Percentiles rank a stretch among this genome's conserved stretches.
Evolutionary conservation across 768 basidiomycete genomes (phyloP).

Genomic region (Austroboletus festivus): DNA sequence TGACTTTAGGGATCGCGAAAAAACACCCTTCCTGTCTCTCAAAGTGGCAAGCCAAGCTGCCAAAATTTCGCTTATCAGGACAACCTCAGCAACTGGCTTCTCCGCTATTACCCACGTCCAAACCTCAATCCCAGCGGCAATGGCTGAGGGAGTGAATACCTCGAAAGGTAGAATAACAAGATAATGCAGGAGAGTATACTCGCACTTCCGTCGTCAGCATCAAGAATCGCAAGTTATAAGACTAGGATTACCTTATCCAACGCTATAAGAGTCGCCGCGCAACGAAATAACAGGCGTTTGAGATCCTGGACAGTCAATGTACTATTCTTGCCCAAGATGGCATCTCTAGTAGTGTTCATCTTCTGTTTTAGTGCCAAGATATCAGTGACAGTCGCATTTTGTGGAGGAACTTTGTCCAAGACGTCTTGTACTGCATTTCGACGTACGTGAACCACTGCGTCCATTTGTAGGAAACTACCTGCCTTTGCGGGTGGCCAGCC

Average conservation of each 20-base stretch:
- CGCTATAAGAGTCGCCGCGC: constrained; percentile 77
- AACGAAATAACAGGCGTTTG: constrained; percentile 81
- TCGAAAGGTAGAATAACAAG: constrained; percentile 87
- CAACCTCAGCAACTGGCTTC: constrained; percentile 76
- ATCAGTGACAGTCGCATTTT: constrained; percentile 56
- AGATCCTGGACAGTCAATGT: constrained; percentile 78
- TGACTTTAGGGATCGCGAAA: constrained; percentile 78
- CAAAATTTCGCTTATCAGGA: constrained; percentile 80
- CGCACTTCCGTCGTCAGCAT: constrained; percentile 53
- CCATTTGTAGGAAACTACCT: constrained; percentile 12
- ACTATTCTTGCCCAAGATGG: constrained; percentile 70
- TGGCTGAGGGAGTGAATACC: constrained; percentile 80
- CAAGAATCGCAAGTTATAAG: not conserved
- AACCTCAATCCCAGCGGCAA: constrained; percentile 85
- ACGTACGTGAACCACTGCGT: not conserved
- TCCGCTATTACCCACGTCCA: constrained; percentile 97
- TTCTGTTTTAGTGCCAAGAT: constrained; percentile 64
- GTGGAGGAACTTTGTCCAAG: constrained; percentile 60
- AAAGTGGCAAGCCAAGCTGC: constrained; percentile 87
- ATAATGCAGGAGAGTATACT: constrained; percentile 82
- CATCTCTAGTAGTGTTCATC: constrained; percentile 61
- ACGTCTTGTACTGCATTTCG: constrained; percentile 47
- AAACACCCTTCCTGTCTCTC: constrained; percentile 73
- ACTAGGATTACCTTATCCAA: constrained; percentile 47
- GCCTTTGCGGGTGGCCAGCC: constrained; percentile 67